Base-by-base conservation (phyloP, 2,329 filamentous ascomycete genomes). In the Sarocladium brachiariae region DNA sequence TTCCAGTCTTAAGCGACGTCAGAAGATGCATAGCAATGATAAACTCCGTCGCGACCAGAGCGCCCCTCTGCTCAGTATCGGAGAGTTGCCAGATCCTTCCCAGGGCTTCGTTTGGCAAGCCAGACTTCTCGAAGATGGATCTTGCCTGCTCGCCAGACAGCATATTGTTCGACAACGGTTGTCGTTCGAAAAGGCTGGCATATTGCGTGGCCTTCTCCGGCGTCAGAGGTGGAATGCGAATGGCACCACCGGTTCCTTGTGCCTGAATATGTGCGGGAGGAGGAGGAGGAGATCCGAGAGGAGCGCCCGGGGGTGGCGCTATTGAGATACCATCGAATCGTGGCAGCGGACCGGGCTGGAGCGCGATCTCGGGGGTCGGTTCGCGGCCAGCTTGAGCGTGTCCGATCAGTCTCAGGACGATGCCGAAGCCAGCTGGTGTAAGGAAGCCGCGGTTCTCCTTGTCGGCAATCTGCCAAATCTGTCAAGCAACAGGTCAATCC, bases 401-500 rank as follows among this genome's bases (percentile, higher is more conserved):
- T 53, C 90, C 93, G 65, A 99, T 97, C 65, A 99, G 82, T 62
- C 93, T 83, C 64, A 99, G 72, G 52, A 95, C 93, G 65, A 96
- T 81, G 54, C 91, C 89, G 71, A 99, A 99, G 65, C 92, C 93
- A 37, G 90, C 82, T 18, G 90, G 90, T 30, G 91, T 96, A 58
- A 99, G 75, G 58, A 97, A 87, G 49, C 93, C 93, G 57, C 91
- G 83, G 73, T 99, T 99, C 73, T 97, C 92, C 58, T 82, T 90
- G 72, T 99, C 93, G 59, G 93, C 92, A 66, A 99, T 93, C 72
- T 97, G 92, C 93, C 93, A 99, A 77, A 99, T 97, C 87, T 96
- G 68, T 9, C 24, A 2, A 27, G 7, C 2, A 24, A 48, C 6
- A 27, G 10, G 45, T 48, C 45, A 48, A 27, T 48, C 14, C 21